A percentile compares a stretch with the other conserved stretches of the same genome.
Conservation (phyloP, 495 filamentous ascomycete genomes). For the Penicillium goetzii region DNA sequence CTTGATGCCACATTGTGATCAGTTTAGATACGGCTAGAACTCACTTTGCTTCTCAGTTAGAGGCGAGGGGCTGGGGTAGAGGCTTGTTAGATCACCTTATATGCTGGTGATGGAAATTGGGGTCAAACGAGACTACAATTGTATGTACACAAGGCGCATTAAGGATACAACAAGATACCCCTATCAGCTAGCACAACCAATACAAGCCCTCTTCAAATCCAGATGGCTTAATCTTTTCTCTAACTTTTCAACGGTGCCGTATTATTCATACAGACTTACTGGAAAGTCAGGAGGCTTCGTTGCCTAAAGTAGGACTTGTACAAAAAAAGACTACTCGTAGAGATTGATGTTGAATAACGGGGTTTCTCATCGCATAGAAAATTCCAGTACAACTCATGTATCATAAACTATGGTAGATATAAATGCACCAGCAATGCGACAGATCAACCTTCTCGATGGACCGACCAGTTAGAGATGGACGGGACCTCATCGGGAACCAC, state of each 20-base stretch:
- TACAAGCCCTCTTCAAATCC: no score
- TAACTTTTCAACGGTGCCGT: no score
- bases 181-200: not conserved
- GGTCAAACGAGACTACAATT: not conserved
- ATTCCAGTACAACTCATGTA: not conserved
- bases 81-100: not conserved
- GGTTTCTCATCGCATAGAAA: not conserved
- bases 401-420: not conserved
- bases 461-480: not conserved
- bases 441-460: not conserved
- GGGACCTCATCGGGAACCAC: conserved; percentile 11
- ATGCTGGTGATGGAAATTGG: not conserved
- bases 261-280: no score
- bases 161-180: not conserved
- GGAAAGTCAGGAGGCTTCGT: no score
- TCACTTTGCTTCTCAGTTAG: not conserved
- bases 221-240: no score
- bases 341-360: no score
- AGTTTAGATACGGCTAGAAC: not conserved
- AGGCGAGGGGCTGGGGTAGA: not conserved
- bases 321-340: no score
- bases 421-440: not conserved
- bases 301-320: no score
- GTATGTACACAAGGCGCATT: not conserved
- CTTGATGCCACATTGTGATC: not conserved